Percentiles rank a stretch among this genome's conserved stretches.
phyloP scores from a whole-genome alignment of 1,284 basidiomycete genomes.

The Microbotryum scabiosae region DNA sequence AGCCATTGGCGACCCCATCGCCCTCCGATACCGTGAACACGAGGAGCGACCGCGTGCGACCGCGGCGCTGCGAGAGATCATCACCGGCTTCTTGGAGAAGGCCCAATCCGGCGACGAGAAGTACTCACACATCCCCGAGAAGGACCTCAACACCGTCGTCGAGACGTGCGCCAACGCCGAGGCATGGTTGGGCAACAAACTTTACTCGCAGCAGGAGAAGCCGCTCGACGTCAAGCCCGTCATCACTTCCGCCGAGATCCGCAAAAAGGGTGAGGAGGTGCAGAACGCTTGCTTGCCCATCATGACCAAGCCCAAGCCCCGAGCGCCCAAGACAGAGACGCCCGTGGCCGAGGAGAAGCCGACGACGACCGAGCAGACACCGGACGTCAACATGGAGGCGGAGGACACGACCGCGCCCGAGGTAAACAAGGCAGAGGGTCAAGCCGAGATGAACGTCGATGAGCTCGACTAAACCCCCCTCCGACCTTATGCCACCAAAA shows the following conservation, averaged over 20 bases:
- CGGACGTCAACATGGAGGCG: constrained; percentile 43
- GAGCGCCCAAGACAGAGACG: constrained; percentile 44
- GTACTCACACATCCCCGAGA: constrained; percentile 75
- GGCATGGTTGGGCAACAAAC: constrained; percentile 89
- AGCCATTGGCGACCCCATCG: constrained; percentile 72
- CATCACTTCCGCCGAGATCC: constrained; percentile 66
- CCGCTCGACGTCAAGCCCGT: constrained; percentile 78
- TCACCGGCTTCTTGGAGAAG: constrained; percentile 71
- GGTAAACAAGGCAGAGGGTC: constrained; percentile 41
- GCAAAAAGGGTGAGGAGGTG: constrained; percentile 73
- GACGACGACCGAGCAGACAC: constrained; percentile 41
- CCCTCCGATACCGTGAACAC: constrained; percentile 65
- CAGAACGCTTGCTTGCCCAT: constrained; percentile 31
- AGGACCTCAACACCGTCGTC: constrained; percentile 54
- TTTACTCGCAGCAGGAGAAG: constrained; percentile 70
- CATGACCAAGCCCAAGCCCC: constrained; percentile 72
- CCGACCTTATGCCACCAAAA: too few relatives aligned
- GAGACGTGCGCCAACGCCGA: constrained; percentile 59
- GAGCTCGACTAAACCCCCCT: constrained; percentile 14
- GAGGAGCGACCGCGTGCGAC: constrained; percentile 68
- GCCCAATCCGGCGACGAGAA: constrained; percentile 74
- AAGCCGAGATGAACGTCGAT: constrained; percentile 25
- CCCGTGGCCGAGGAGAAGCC: constrained; percentile 41
- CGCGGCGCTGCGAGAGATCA: constrained; percentile 66
- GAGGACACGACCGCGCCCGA: constrained; percentile 39